Evolutionary conservation across 2,329 filamentous ascomycete genomes (phyloP), one percentile per base, ranked within the genome.

Genomic region (Pseudonectria buxi): DNA sequence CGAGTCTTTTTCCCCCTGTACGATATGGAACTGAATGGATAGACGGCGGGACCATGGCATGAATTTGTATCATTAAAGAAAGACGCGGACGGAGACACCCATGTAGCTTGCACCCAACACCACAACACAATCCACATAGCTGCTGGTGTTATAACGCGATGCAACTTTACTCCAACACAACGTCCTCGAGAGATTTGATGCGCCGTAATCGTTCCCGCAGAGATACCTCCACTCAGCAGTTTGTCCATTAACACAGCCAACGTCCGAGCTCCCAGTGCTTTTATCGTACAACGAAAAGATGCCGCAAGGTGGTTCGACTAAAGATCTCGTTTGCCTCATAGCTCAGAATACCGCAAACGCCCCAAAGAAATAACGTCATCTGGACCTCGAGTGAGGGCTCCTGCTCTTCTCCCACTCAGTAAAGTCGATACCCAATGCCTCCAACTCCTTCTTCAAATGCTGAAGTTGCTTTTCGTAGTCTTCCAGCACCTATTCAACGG

Each of bases 401-500:
- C 67, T 64, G 43, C 68, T 69, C 52, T 66, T 68, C 46, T 75
- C 69, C 72, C 74, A 78, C 16, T 69, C 63, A 10, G 68, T 64
- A 40, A 71, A 77, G 41, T 78, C 75, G 28, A 70, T 67, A 48
- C 73, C 74, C 45, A 80, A 67, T 33, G 74, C 69, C 54, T 83
- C 80, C 11, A 81, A 67, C 56, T 87, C 81, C 56, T 80, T 81
- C 61, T 80, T 83, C 44, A 94, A 67, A 56, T 89, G 82, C 54
- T 75, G 69, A 24, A 92, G 69, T 64, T 90, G 85, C 57, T 81
- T 84, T 57, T 89, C 82, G 58, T 89, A 90, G 54, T 88, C 83
- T 51, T 84, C 81, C 50, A 90, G 63, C 30, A 90, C 81, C 83
- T 87, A 44, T 1, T n/a, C 13, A 6, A 14, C 6, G 5, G 30